phyloP scores from a whole-genome alignment of 2,329 filamentous ascomycete species.

The Shiraia sp. region DNA sequence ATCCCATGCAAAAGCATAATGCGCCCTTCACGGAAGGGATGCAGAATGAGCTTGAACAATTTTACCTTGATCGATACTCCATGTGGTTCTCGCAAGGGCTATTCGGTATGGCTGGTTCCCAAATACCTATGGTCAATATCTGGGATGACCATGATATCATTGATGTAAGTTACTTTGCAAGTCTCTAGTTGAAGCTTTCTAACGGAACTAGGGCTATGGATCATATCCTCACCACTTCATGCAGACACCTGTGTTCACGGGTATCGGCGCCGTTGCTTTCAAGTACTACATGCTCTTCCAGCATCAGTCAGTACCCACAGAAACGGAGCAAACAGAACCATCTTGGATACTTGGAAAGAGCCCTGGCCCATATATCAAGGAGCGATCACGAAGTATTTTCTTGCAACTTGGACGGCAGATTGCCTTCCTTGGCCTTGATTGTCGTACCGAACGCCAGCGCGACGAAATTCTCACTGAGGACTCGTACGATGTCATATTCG shows the following conservation, averaged over 20 bases:
- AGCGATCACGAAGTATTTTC: constrained; percentile 83
- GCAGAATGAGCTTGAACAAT: constrained; percentile 84
- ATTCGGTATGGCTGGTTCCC: constrained; percentile 87
- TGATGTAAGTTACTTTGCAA: constrained; percentile 41
- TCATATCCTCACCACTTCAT: constrained; percentile 93
- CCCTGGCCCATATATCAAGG: constrained; percentile 87
- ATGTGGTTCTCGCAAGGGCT: constrained; percentile 97
- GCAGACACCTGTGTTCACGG: constrained; percentile 85
- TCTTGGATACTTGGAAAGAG: constrained; percentile 84
- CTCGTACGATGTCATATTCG: constrained; percentile 85
- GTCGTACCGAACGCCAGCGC: constrained; percentile 84
- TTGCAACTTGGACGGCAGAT: constrained; percentile 79
- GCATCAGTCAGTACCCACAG: constrained; percentile 82
- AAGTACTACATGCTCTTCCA: constrained; percentile 99
- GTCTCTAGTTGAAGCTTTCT: constrained; percentile 58
- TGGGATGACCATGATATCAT: constrained; percentile 83
- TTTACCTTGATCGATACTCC: constrained; percentile 85
- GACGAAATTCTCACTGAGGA: constrained; percentile 78
- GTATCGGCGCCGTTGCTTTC: constrained; percentile 87
- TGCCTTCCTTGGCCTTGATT: constrained; percentile 84
- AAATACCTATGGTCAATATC: constrained; percentile 98
- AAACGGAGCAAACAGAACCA: constrained; percentile 81
- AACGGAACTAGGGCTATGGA: constrained; percentile 70
- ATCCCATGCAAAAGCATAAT: constrained; percentile 77
- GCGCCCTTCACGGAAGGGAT: constrained; percentile 78